phyloP scores from a whole-genome alignment of 2,329 filamentous ascomycete genomes.

The Rhynchosporium agropyri region DNA sequence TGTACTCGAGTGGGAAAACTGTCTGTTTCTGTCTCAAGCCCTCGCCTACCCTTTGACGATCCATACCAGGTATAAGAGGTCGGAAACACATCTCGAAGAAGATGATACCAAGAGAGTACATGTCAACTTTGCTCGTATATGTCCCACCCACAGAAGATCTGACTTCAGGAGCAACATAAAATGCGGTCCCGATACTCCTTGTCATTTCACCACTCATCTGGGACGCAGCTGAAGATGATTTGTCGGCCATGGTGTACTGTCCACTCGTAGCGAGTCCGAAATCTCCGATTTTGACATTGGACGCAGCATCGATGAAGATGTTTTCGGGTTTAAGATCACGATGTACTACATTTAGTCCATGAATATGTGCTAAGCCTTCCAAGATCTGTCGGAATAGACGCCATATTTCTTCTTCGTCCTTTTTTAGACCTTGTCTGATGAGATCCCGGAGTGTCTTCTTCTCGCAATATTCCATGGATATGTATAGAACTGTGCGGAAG shows the following conservation, averaged over 20 bases:
- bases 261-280: constrained; percentile 93
- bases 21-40: constrained; percentile 69
- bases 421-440: constrained; percentile 73
- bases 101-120: constrained; percentile 97
- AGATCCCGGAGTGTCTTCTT: constrained; percentile 84
- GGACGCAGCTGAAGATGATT: constrained; percentile 39
- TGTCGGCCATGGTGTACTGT: constrained; percentile 67
- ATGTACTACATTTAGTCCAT: constrained; percentile 89
- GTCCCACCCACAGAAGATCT: constrained; percentile 72
- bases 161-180: constrained; percentile 93
- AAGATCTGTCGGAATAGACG: constrained; percentile 87
- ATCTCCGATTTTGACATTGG: constrained; percentile 94
- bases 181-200: constrained; percentile 72
- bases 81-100: constrained; percentile 96
- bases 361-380: constrained; percentile 88
- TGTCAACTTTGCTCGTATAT: constrained; percentile 95
- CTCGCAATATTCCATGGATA: constrained; percentile 99
- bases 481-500: constrained; percentile 80
- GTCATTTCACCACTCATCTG: constrained; percentile 62
- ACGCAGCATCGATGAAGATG: constrained; percentile 88
- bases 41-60: constrained; percentile 65
- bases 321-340: constrained; percentile 97
- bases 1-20: constrained; percentile 72
- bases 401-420: constrained; percentile 81
- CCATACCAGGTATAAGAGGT: constrained; percentile 61